phyloP scores from a whole-genome alignment of 768 basidiomycete genomes.

The Tricholomella constricta region DNA sequence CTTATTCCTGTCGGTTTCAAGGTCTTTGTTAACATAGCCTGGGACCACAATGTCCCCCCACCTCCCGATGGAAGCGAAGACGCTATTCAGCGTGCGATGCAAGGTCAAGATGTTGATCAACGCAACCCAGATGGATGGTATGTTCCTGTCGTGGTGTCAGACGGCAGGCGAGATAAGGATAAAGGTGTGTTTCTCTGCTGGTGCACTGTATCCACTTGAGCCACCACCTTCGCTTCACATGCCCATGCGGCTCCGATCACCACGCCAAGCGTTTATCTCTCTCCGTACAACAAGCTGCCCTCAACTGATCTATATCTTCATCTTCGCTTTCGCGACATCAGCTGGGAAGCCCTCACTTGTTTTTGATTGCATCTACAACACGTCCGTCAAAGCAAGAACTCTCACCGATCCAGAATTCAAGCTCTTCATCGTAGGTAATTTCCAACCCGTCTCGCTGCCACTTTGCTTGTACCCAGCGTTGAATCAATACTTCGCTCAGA shows the following conservation, averaged over 20 bases:
- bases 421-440: constrained; percentile 66
- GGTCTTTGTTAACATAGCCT: constrained; percentile 76
- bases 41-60: constrained; percentile 66
- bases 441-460: background rate
- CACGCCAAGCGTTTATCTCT: background rate
- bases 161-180: constrained; percentile 61
- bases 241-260: constrained; percentile 9
- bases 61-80: constrained; percentile 66
- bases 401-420: constrained; percentile 68
- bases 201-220: background rate
- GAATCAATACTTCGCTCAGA: constrained; percentile 40
- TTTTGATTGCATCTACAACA: constrained; percentile 72
- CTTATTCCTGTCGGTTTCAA: constrained; percentile 53
- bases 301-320: constrained; percentile 1
- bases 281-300: constrained; percentile 1
- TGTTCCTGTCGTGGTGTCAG: constrained; percentile 73
- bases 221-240: constrained; percentile 12
- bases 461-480: background rate
- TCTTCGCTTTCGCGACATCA: constrained; percentile 26
- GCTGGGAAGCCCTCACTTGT: constrained; percentile 72
- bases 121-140: constrained; percentile 49
- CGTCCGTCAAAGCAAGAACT: constrained; percentile 57
- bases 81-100: constrained; percentile 58
- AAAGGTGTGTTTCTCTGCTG: constrained; percentile 54
- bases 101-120: constrained; percentile 45